Base-by-base conservation (phyloP, 306 rosid species). In the Adenanthera pavonina region DNA sequence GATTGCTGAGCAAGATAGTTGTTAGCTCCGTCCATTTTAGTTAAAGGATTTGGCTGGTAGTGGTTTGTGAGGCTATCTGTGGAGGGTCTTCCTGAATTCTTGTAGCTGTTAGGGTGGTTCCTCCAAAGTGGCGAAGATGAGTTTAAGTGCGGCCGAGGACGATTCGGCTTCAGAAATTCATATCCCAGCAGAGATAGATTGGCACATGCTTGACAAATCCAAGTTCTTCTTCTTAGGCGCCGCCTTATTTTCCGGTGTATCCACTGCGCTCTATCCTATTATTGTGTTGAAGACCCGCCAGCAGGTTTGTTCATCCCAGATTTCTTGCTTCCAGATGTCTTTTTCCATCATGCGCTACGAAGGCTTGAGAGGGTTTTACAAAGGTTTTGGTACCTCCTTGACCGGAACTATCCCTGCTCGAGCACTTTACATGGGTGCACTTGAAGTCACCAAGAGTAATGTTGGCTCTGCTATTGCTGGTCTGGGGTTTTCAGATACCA, bases 141-240 rank as follows among this genome's bases (percentile, higher is more conserved):
- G 93, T 80, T 80, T 95, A 44, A 81, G 93, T 3, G 60, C 92
- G 7, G 89, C 94, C 16, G 91, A 93, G 80, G 92, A 95, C 30
- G 97, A 91, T 69, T 86, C 98, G 57, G 75, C 89, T 72, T 84
- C 97, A 1, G 98, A 95, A 73, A 90, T 93, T 43, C 92, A 90
- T 62, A 76, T 95, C 70, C 99, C 99, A 13, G 89, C 91, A 0
- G 99, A 95, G 66, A 89, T 95, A 72, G 99, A 95, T 25, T 95
- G 99, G 99, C 91, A 95, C 87, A 95, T 95, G 99, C 83, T 95
- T 2, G 99, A 95, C 82, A 95, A 95, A 82, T 93, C 98, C 48
- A 95, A 85, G 65, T 95, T 95, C 62, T 95, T 93, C 92, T 89
- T 93, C 85, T 87, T 95, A 2, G 99, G 99, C 52, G 99, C 99